Conservation (phyloP, 495 filamentous ascomycete species). For the Penicillium verhagenii region DNA sequence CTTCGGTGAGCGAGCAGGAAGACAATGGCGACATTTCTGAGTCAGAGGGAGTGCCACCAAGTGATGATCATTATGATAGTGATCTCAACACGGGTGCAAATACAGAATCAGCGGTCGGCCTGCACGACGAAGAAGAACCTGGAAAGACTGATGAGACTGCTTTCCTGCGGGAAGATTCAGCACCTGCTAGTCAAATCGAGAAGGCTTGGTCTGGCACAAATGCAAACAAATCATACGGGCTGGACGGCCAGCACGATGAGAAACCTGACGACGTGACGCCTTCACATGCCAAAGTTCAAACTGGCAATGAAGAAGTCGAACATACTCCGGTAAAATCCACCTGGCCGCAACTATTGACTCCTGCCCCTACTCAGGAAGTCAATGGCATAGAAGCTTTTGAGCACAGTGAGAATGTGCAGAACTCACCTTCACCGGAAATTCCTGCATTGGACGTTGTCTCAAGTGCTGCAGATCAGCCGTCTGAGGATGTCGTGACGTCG, state of each 20-base stretch:
- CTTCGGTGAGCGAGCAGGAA: constrained; percentile 6
- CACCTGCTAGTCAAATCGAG: neutral
- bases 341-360: constrained; percentile 20
- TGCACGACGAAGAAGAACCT: constrained; percentile 2
- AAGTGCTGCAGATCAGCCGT: neutral
- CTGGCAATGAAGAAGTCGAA: neutral
- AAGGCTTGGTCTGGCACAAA: neutral
- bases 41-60: neutral
- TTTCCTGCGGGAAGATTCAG: neutral
- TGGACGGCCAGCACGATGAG: constrained; percentile 5
- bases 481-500: neutral
- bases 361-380: constrained; percentile 24
- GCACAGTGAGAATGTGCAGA: neutral
- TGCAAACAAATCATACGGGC: neutral
- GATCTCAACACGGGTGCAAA: neutral
- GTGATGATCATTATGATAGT: neutral
- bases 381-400: neutral
- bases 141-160: neutral
- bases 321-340: neutral
- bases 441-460: neutral
- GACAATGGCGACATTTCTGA: neutral
- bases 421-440: neutral
- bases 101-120: neutral
- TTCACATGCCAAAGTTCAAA: neutral
- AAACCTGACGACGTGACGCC: neutral